phyloP scores from a whole-genome alignment of 1,139 yeast species.

The Sugiyamaella xylanicola region DNA sequence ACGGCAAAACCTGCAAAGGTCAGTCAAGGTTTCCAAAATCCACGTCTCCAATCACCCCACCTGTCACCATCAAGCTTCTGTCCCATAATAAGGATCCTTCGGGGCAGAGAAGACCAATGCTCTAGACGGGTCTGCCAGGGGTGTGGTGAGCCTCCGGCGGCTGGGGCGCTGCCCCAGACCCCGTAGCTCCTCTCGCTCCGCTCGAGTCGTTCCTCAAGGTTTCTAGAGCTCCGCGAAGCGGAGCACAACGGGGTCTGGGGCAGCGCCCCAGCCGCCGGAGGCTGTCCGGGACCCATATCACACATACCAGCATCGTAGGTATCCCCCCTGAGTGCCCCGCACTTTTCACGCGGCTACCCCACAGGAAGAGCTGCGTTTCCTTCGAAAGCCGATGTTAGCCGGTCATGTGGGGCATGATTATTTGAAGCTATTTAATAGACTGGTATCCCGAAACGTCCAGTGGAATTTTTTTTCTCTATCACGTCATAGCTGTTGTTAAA shows the following conservation, averaged over 20 bases:
- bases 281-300: neutral
- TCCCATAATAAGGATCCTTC: no score
- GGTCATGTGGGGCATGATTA: neutral
- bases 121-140: neutral
- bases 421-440: neutral
- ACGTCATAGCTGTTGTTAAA: no score
- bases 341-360: no score
- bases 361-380: neutral
- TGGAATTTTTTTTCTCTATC: no score
- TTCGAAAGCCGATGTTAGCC: neutral
- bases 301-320: neutral
- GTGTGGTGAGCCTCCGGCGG: neutral
- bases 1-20: no score
- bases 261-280: conserved; percentile 2
- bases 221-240: neutral
- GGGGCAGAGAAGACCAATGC: no score
- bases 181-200: neutral
- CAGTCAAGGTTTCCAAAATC: no score
- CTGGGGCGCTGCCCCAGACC: neutral
- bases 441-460: neutral
- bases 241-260: neutral
- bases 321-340: neutral
- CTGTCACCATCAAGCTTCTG: no score
- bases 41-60: no score
- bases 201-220: neutral